Base-by-base conservation (phyloP, 306 rosid genomes). In the Lathyrus sativus region DNA sequence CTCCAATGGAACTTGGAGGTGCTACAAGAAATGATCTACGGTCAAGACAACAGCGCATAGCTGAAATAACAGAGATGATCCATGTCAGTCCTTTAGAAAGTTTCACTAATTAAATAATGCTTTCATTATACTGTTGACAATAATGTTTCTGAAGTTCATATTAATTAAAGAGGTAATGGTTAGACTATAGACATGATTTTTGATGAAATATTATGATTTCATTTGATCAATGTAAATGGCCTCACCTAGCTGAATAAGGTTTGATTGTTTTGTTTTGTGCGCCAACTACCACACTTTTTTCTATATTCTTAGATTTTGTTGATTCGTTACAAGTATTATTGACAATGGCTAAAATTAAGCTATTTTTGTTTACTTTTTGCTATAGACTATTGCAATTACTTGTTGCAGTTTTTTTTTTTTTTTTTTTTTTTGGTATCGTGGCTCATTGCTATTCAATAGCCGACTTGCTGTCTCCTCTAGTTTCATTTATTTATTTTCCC, bases 41-140 rank as follows among this genome's bases (percentile, higher is more conserved):
- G 1, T 76, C 78, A 13, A 89, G 93, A 74, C 98, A 92, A 37
- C 98, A 86, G 70, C 74, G 87, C 72, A 81, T 92, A 65, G 98
- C 98, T 54, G 98, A 92, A 87, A 89, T 92, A 55, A 88, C 98
- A 63, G 98, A 92, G 84, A 92, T 92, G 98, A 90, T 92, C 73
- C 98, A 92, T 85, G 98, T 92, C 13, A 80, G 98, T 85, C 70
- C 75, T 79, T 72, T 50, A 77, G 28, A 49, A 76, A 57, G 12
- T 62, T 44, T 66, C 61, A 43, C 67, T 26, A 56, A 26, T 72
- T 72, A 62, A 70, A 67, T 57, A 61, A 64, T 57, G 46, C 44
- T 65, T 80, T 53, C 45, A 11, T 66, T 48, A 62, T 76, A 45
- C 67, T 54, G 37, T 56, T 29, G 38, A n/a, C 14, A 17, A 29